Percentiles rank a stretch among this genome's conserved stretches.
Evolutionary conservation across 2,329 filamentous ascomycete species (phyloP).

Genomic region (Chaetothyriales sp.): DNA sequence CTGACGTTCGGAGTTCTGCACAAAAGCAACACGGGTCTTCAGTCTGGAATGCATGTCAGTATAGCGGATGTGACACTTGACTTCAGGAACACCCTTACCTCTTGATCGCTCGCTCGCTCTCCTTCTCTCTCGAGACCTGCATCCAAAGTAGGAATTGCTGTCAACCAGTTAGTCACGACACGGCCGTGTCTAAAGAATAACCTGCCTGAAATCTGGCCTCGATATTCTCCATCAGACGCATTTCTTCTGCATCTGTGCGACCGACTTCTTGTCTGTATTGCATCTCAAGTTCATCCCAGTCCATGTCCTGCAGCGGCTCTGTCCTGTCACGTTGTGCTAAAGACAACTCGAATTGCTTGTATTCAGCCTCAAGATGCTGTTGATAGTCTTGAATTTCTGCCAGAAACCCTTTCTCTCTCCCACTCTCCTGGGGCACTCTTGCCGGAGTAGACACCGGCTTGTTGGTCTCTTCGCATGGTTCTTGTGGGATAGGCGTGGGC

Average conservation of each 20-base stretch:
- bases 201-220: neutral
- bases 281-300: conserved; percentile 63
- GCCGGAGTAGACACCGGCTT: neutral
- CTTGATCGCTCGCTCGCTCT: conserved; percentile 62
- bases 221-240: conserved; percentile 18
- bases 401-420: conserved; percentile 3
- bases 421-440: neutral
- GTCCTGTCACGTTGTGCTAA: conserved; percentile 25
- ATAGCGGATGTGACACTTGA: neutral
- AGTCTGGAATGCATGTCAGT: conserved; percentile 36
- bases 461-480: neutral
- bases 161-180: conserved; percentile 6
- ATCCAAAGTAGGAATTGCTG: conserved; percentile 75
- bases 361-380: conserved; percentile 11
- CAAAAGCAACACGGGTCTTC: conserved; percentile 62
- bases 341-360: conserved; percentile 13
- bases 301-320: conserved; percentile 42
- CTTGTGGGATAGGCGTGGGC: neutral
- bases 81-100: conserved; percentile 36
- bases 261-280: conserved; percentile 53
- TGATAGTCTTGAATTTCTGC: conserved; percentile 10
- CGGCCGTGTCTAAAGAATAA: neutral
- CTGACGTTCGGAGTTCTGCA: conserved; percentile 56
- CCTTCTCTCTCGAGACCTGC: conserved; percentile 52
- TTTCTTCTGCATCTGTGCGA: conserved; percentile 47